These are phyloP conservation scores for Cladorrhinum sp. DNA, from an alignment of 2,329 filamentous ascomycete species.

Conservation along the genomic window DNA sequence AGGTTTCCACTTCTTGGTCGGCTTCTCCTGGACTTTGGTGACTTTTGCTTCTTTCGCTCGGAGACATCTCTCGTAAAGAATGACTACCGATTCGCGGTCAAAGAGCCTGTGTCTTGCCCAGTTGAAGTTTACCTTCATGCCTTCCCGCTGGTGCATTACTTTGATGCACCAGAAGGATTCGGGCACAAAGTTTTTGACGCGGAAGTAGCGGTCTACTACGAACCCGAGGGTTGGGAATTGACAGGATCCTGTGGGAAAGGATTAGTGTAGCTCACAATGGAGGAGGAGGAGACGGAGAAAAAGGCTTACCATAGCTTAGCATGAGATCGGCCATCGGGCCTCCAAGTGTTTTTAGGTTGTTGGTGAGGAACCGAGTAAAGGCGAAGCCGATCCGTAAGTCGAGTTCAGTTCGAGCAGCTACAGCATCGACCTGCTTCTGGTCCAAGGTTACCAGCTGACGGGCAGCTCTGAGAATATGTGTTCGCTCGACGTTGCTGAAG, in stretches of 20 bases:
- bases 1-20: conserved; percentile 91
- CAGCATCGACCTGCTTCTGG: conserved; percentile 80
- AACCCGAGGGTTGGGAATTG: conserved; percentile 97
- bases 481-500: conserved; percentile 92
- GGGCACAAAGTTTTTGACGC: conserved; percentile 88
- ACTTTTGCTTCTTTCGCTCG: conserved; percentile 73
- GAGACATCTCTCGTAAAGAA: conserved; percentile 85
- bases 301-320: conserved; percentile 72
- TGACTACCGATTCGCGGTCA: conserved; percentile 74
- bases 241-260: conserved; percentile 63
- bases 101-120: conserved; percentile 85
- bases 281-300: neutral
- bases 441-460: conserved; percentile 74
- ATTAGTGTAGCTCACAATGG: neutral
- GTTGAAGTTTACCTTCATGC: conserved; percentile 75
- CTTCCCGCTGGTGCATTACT: conserved; percentile 72
- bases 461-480: conserved; percentile 83
- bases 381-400: conserved; percentile 89
- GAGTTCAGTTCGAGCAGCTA: conserved; percentile 83
- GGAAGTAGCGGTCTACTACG: conserved; percentile 92
- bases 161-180: conserved; percentile 93
- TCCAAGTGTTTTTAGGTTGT: conserved; percentile 70
- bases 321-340: conserved; percentile 61
- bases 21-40: conserved; percentile 82
- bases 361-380: conserved; percentile 85